Conservation (phyloP, 371 early-diverging fungal genomes). For the Mucor indicus region DNA sequence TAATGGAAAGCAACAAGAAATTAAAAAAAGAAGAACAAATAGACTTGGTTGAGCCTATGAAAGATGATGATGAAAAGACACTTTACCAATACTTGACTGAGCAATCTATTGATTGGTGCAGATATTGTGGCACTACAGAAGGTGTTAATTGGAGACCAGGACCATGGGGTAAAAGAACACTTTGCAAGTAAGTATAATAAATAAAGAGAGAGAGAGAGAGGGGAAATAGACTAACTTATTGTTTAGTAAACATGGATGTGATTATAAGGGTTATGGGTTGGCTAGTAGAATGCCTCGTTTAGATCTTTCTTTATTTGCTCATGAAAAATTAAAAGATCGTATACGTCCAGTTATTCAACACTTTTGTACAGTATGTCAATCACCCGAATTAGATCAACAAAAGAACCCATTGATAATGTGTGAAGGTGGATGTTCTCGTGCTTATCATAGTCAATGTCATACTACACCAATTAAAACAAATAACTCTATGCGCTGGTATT, state of each 20-base stretch:
- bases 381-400: constrained; percentile 12
- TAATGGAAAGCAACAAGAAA: background rate
- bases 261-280: constrained; percentile 88
- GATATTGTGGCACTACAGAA: constrained; percentile 75
- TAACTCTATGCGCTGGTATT: constrained; percentile 59
- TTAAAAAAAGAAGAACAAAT: background rate
- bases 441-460: constrained; percentile 66
- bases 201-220: too few species aligned
- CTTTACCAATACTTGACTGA: constrained; percentile 45
- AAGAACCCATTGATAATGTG: constrained; percentile 15
- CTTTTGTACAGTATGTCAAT: constrained; percentile 34
- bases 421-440: constrained; percentile 53
- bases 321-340: constrained; percentile 68
- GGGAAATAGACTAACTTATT: too few species aligned
- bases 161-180: constrained; percentile 74
- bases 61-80: constrained; percentile 14
- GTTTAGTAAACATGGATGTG: constrained; percentile 85
- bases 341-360: constrained; percentile 77
- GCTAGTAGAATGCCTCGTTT: constrained; percentile 77
- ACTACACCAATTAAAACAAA: constrained; percentile 26
- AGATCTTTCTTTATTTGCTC: constrained; percentile 65
- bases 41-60: constrained; percentile 9
- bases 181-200: constrained; percentile 67
- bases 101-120: constrained; percentile 60
- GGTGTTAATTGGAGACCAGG: constrained; percentile 74